Evolutionary conservation across 2,329 filamentous ascomycete species (phyloP).

Genomic region (Colletotrichum camelliae): DNA sequence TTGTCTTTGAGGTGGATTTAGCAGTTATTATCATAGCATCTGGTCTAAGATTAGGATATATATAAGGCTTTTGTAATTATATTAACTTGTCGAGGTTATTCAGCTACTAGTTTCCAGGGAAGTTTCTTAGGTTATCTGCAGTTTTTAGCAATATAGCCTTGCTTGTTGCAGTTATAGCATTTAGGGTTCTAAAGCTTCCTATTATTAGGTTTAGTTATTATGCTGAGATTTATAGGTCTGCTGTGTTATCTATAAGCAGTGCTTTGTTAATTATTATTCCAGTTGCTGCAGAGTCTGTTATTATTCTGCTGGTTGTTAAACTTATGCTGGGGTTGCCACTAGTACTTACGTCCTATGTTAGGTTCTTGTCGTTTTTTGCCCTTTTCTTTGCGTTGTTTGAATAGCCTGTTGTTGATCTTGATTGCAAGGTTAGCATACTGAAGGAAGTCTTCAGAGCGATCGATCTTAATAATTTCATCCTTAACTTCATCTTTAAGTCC

Average conservation of each 20-base stretch:
- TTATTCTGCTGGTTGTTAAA: not conserved
- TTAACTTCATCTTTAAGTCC: not conserved
- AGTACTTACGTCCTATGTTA: not conserved
- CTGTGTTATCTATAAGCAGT: not conserved
- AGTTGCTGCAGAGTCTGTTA: not conserved
- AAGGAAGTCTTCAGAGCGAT: not conserved
- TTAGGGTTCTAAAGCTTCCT: not conserved
- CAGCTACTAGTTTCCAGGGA: not conserved
- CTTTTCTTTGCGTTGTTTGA: not conserved
- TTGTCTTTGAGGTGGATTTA: not conserved
- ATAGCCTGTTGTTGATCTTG: not conserved
- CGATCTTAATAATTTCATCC: not conserved
- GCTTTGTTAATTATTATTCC: not conserved
- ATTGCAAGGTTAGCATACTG: not conserved
- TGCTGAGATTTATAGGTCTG: not conserved
- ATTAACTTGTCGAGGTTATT: not conserved
- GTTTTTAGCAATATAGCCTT: not conserved
- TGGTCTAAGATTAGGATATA: not conserved
- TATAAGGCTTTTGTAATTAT: not conserved
- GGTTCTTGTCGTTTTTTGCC: not conserved
- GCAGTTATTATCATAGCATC: not conserved
- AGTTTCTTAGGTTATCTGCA: not conserved
- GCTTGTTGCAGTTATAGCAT: not conserved
- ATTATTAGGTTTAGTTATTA: too few relatives aligned
- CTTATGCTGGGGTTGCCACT: not conserved